These are phyloP conservation scores for Cyberlindnera misumaiensis DNA, from an alignment of 805 yeast genomes.

Conservation along the genomic window DNA sequence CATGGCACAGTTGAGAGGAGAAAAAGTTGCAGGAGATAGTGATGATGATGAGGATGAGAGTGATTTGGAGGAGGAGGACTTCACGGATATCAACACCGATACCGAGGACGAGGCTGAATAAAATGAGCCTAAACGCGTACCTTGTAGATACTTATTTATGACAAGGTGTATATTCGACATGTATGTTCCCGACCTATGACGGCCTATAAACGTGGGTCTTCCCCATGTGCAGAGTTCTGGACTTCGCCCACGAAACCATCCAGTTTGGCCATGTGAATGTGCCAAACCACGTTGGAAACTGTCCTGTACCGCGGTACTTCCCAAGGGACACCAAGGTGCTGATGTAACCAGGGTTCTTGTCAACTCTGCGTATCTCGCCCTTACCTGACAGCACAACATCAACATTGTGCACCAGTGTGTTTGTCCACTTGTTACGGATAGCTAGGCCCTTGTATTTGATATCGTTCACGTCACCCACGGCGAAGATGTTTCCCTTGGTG, in stretches of 20 bases:
- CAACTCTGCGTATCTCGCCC: no score
- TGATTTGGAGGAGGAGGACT: constrained; percentile 36
- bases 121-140: background rate
- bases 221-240: background rate
- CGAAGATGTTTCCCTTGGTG: constrained; percentile 19
- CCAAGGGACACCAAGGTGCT: background rate
- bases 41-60: constrained; percentile 38
- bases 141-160: no score
- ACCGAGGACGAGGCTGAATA: constrained; percentile 50
- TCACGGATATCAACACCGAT: constrained; percentile 55
- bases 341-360: background rate
- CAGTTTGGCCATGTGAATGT: background rate
- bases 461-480: constrained; percentile 27
- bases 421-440: constrained; percentile 8
- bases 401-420: constrained; percentile 12
- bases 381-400: no score
- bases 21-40: constrained; percentile 34
- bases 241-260: background rate
- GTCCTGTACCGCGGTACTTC: background rate
- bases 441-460: constrained; percentile 16
- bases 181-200: no score
- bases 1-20: constrained; percentile 62
- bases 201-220: no score
- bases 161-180: no score
- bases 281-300: background rate